Evolutionary conservation across 2,329 filamentous ascomycete genomes (phyloP).

Genomic region (Nigrospora oryzae): DNA sequence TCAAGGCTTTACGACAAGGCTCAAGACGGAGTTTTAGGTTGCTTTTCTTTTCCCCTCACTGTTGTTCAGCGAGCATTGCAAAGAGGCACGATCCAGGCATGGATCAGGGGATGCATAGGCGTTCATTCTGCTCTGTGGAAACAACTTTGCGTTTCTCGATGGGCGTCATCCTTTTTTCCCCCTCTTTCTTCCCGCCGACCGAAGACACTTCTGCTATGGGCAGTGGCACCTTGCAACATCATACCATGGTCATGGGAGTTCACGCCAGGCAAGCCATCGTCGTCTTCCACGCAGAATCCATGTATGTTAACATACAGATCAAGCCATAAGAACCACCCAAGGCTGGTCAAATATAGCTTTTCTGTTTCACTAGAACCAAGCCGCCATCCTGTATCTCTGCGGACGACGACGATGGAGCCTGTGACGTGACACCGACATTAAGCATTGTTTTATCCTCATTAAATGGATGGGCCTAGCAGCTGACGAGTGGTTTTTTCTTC

Average conservation of each 20-base stretch:
- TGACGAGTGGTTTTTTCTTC: slow-evolving; percentile 33
- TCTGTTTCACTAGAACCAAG: slow-evolving; percentile 27
- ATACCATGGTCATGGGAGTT: slow-evolving; percentile 25
- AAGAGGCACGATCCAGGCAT: slow-evolving; percentile 22
- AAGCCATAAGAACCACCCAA: slow-evolving; percentile 22
- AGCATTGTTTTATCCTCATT: slow-evolving; percentile 16
- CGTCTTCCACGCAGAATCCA: slow-evolving; percentile 53
- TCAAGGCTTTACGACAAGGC: slow-evolving; percentile 16
- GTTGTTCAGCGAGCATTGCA: slow-evolving; percentile 39
- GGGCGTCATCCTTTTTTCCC: too few species aligned
- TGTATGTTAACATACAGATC: slow-evolving; percentile 56
- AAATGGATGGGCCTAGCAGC: slow-evolving; percentile 9
- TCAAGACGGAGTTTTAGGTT: slow-evolving; percentile 17
- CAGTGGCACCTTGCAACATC: slow-evolving; percentile 11
- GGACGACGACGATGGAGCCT: slow-evolving; percentile 56
- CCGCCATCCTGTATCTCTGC: slow-evolving; percentile 30
- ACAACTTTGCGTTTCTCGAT: not conserved
- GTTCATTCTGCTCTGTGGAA: slow-evolving; percentile 19
- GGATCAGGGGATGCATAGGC: slow-evolving; percentile 24
- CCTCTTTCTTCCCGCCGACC: too few species aligned
- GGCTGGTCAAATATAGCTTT: slow-evolving; percentile 42
- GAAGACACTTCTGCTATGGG: slow-evolving; percentile 11
- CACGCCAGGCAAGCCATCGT: slow-evolving; percentile 60
- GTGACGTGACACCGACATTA: slow-evolving; percentile 38
- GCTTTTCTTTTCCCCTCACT: slow-evolving; percentile 23